phyloP scores from a whole-genome alignment of 2,329 filamentous ascomycete species.

The Biscogniauxia marginata region DNA sequence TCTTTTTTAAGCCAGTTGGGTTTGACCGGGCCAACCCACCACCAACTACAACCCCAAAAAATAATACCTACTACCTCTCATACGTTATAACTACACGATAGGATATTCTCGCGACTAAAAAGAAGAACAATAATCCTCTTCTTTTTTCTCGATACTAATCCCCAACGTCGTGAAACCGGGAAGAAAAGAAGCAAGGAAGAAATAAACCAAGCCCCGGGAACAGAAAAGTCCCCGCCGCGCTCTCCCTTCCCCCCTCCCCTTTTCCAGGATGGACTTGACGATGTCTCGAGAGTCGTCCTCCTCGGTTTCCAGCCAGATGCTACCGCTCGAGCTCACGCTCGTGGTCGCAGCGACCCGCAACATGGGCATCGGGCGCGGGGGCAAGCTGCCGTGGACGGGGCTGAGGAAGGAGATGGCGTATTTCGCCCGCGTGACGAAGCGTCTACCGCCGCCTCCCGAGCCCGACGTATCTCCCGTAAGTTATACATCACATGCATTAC shows the following conservation, averaged over 20 bases:
- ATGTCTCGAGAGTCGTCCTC: neutral
- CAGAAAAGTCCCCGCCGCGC: too few species aligned
- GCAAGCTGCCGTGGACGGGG: slow-evolving; percentile 83
- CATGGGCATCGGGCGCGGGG: slow-evolving; percentile 83
- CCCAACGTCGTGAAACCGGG: too few species aligned
- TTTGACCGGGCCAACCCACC: neutral
- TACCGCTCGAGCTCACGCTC: slow-evolving; percentile 67
- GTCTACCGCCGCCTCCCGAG: slow-evolving; percentile 39
- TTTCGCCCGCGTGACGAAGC: slow-evolving; percentile 86
- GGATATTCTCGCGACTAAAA: too few species aligned
- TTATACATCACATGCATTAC: neutral
- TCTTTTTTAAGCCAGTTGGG: neutral
- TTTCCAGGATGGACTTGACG: too few species aligned
- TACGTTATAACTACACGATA: too few species aligned
- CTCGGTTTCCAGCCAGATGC: slow-evolving; percentile 6
- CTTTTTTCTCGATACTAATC: too few species aligned
- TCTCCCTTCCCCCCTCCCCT: too few species aligned
- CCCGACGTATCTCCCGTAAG: slow-evolving; percentile 34
- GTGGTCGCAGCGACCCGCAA: slow-evolving; percentile 89
- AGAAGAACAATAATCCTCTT: too few species aligned
- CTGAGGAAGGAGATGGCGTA: slow-evolving; percentile 92
- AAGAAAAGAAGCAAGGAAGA: too few species aligned
- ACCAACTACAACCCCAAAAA: neutral
- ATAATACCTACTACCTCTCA: too few species aligned
- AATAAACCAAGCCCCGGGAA: too few species aligned